Conservation (phyloP, 495 filamentous ascomycete species). For the Penicillium manginii region DNA sequence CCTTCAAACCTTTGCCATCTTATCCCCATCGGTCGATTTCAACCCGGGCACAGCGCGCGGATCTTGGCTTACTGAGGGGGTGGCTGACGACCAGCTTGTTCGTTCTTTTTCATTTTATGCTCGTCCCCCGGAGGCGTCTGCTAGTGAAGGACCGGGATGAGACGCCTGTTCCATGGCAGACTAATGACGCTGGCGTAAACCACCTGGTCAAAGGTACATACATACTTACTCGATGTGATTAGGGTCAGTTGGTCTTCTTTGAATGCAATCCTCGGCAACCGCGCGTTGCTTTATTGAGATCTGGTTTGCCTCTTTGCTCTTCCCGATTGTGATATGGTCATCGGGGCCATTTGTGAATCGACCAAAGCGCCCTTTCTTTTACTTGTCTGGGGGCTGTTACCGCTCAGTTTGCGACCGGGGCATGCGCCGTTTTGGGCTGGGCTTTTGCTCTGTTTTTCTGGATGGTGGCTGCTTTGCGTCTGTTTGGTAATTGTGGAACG, state of each 20-base stretch:
- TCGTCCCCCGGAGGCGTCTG: background rate
- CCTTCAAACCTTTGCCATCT: background rate
- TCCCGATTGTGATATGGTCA: conserved; percentile 4
- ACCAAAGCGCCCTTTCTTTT: background rate
- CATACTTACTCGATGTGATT: too few species aligned
- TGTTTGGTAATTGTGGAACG: conserved; percentile 1
- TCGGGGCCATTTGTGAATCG: background rate
- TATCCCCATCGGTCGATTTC: background rate
- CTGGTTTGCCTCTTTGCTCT: background rate
- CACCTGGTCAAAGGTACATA: background rate
- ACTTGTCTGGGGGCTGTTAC: background rate
- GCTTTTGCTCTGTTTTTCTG: background rate
- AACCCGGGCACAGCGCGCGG: background rate
- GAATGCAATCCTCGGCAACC: conserved; percentile 1
- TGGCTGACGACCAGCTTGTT: background rate
- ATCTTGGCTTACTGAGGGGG: conserved; percentile 3
- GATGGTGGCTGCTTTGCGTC: background rate
- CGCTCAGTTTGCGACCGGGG: background rate
- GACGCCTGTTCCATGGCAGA: conserved; percentile 5
- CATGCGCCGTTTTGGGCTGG: background rate
- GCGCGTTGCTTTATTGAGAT: conserved; percentile 1
- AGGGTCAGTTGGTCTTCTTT: background rate
- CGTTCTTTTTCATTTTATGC: background rate
- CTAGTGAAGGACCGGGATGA: conserved; percentile 1
- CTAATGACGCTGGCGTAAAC: background rate